A percentile compares a stretch with the other conserved stretches of the same genome.
Evolutionary conservation across 208 protist genomes (phyloP).

Genomic region (Trypanosoma vivax): DNA sequence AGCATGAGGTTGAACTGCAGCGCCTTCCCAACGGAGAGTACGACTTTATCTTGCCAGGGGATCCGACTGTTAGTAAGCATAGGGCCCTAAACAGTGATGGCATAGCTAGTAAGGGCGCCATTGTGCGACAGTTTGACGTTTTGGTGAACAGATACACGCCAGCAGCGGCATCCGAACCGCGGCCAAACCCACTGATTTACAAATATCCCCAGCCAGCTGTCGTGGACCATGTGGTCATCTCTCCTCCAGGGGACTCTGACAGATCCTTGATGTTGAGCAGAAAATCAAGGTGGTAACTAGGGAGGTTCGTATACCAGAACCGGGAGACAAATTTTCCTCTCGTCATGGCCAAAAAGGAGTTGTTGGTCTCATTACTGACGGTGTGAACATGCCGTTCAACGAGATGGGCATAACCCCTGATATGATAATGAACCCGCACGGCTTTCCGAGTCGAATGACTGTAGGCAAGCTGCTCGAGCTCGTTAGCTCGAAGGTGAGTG

Average conservation of each 20-base stretch:
- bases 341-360: conserved; percentile 99
- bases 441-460: conserved; percentile 99
- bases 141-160: conserved; percentile 94
- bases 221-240: conserved; percentile 92
- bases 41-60: conserved; percentile 66
- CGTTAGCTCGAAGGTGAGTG: conserved; percentile 95
- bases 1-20: conserved; percentile 80
- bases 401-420: conserved; percentile 97
- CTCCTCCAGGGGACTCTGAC: conserved; percentile 79
- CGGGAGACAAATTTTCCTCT: conserved; percentile 99
- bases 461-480: conserved; percentile 99
- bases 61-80: conserved; percentile 47
- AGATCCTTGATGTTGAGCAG: conserved; percentile 81
- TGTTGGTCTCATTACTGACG: conserved; percentile 96
- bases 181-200: conserved; percentile 77
- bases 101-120: conserved; percentile 84
- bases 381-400: conserved; percentile 99
- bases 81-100: conserved; percentile 93
- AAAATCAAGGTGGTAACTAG: conserved; percentile 95
- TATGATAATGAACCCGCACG: conserved; percentile 99
- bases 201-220: conserved; percentile 90
- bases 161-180: conserved; percentile 27
- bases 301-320: conserved; percentile 89
- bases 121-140: conserved; percentile 88
- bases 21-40: conserved; percentile 57